phyloP scores from a whole-genome alignment of 768 basidiomycete genomes.

The Rhizopogon rudus region DNA sequence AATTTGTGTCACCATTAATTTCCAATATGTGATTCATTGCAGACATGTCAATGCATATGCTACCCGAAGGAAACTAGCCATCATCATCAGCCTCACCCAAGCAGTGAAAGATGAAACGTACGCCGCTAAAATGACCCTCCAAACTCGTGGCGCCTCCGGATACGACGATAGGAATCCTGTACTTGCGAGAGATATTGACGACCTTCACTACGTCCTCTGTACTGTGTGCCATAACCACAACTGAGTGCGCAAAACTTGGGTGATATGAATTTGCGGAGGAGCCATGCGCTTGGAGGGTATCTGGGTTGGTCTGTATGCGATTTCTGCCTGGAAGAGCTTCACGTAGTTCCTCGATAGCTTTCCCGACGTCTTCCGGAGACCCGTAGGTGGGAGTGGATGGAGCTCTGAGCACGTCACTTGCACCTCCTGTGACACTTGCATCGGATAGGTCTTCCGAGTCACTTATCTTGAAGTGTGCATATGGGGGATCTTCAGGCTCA shows the following conservation, averaged over 20 bases:
- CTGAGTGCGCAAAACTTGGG: conserved; percentile 49
- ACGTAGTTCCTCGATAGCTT: conserved; percentile 51
- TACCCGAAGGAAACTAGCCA: conserved; percentile 40
- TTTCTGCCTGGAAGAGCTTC: conserved; percentile 40
- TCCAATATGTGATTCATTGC: conserved; percentile 62
- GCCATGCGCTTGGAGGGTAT: conserved; percentile 50
- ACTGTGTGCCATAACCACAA: conserved; percentile 52
- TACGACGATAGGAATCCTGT: conserved; percentile 70
- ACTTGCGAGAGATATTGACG: conserved; percentile 71
- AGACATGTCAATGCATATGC: conserved; percentile 64
- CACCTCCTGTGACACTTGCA: background rate
- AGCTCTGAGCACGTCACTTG: background rate
- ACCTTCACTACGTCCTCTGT: conserved; percentile 83
- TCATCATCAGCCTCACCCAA: background rate
- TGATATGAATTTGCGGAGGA: conserved; percentile 70
- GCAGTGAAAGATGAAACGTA: conserved; percentile 23
- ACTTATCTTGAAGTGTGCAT: conserved; percentile 5
- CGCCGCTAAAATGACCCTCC: conserved; percentile 83
- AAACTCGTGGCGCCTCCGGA: conserved; percentile 85
- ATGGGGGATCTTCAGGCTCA: background rate
- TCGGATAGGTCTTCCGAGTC: background rate
- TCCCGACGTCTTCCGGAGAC: conserved; percentile 37
- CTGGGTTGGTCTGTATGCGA: conserved; percentile 46
- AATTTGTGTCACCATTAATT: conserved; percentile 36
- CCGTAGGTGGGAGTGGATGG: conserved; percentile 34